Base-by-base conservation (phyloP, 1,284 basidiomycete genomes). In the Apiotrichum laibachii region DNA sequence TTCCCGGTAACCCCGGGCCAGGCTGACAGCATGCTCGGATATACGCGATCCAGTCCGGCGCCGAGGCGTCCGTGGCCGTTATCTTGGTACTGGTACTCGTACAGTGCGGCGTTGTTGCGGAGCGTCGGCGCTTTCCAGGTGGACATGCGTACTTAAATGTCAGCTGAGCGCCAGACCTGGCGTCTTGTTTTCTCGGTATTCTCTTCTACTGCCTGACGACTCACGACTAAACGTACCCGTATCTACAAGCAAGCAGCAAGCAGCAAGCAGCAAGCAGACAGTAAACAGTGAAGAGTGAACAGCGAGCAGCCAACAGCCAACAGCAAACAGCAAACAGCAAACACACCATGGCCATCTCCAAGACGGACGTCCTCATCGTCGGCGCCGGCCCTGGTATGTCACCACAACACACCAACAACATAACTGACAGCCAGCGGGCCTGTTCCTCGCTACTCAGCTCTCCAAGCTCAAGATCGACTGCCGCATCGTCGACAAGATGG, bases 401-500 rank as follows among this genome's bases (percentile, higher is more conserved):
- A 9, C 21, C 26, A 31, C 39, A 15, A 22, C 34, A 31, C n/a
- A 4, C 21, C 22, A 44, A 3, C 5, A 9, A 13, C 13, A 22
- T 21, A 3, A 21, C 53, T 56, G 18, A 56, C 50, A 11, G 5
- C 33, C 56, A 61, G 60, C 60, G 21, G 60, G 60, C 15, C 60
- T 62, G 39, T 59, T 62, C 56, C 56, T 62, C 47, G 60, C 60
- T 21, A 62, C 60, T 11, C 60, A 62, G 57, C 57, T 62, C n/a
- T 13, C 50, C 34, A 58, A 62, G 44, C 56, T 62, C 50, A 59
- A 59, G 46, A 56, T 73, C 59, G 50, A 59, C 50, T 62, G 62
- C 13, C 62, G 66, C 7, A 62, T 73, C 42, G 57, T 73, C 18
- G 71, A 73, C 63, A 69, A 70, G 60, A 64, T 62, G 59, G 61